Base-by-base conservation (phyloP, 345 rosid genomes). In the Aquilaria yunnanensis region DNA sequence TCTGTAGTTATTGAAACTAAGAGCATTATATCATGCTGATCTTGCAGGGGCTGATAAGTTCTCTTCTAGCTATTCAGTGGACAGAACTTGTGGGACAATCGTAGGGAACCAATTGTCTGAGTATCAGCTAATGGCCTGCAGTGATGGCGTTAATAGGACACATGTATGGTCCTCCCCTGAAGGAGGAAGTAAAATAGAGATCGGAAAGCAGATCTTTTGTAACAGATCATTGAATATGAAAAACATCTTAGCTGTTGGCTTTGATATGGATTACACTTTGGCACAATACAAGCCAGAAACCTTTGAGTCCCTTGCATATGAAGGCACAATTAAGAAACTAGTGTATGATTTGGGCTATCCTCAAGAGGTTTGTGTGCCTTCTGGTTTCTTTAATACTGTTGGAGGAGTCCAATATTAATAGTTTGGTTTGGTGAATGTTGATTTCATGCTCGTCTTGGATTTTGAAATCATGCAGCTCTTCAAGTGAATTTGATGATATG, bases 241-340 rank as follows among this genome's bases (percentile, higher is more conserved):
- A 81, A 94, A 78, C 73, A 88, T 88, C 12, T 74, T 88, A 30
- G 96, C 99, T 14, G 88, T 94, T 49, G 99, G 99, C 48, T 90
- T 94, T 76, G 97, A 94, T 75, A 94, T 94, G 99, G 99, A 94
- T 74, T 94, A 94, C 74, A 94, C 99, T 23, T 78, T 90, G 76
- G 99, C 99, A 31, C 99, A 94, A 66, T 94, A 94, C 80, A 94
- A 82, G 66, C 84, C 97, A 41, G 99, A 88, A 63, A 90, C 99
- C 54, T 94, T 94, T 58, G 99, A 94, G 74, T 73, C 97, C 56
- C 99, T 94, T 74, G 92, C 96, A 2, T 94, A 90, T 67, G 83
- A 78, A 64, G 97, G 99, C 78, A 94, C 99, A 23, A 73, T 90
- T 67, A 78, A 65, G 70, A 94, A 94, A 74, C 67, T 94, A 82